A percentile compares a stretch with the other conserved stretches of the same genome.
These are phyloP conservation scores for Hyphopichia pseudoburtonii DNA, from an alignment of 1,139 yeast genomes.

Conservation along the genomic window DNA sequence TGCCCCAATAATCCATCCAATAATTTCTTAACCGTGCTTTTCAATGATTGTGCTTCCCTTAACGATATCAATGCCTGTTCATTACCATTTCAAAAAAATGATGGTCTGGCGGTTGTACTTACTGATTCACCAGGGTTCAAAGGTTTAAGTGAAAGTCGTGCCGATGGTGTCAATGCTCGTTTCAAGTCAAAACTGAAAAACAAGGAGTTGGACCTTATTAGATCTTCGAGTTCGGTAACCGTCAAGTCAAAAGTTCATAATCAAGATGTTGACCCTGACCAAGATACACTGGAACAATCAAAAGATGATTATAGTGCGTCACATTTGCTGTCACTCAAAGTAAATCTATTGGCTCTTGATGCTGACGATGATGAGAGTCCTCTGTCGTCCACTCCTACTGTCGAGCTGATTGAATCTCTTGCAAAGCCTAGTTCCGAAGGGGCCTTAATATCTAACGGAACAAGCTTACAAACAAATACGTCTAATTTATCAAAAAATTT, in stretches of 20 bases:
- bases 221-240: conserved; percentile 3
- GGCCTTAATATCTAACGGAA: too few species aligned
- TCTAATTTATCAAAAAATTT: too few species aligned
- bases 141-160: too few species aligned
- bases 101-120: conserved; percentile 8
- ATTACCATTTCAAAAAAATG: conserved; percentile 47
- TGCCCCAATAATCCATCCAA: conserved; percentile 52
- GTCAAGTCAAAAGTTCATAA: conserved; percentile 8
- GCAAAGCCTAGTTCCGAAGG: too few species aligned
- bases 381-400: too few species aligned
- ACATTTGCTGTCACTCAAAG: too few species aligned
- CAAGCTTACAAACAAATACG: too few species aligned
- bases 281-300: too few species aligned
- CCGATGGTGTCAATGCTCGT: neutral
- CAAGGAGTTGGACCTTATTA: neutral
- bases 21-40: conserved; percentile 44
- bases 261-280: neutral
- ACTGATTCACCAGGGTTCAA: neutral
- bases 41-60: conserved; percentile 45
- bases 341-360: neutral
- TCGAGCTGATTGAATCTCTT: neutral
- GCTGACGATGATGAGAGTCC: neutral
- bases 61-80: conserved; percentile 53
- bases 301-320: too few species aligned
- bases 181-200: conserved; percentile 4